Evolutionary conservation across 225 moss, liverwort and hornwort genomes (phyloP).

Genomic region (Climacium dendroides): DNA sequence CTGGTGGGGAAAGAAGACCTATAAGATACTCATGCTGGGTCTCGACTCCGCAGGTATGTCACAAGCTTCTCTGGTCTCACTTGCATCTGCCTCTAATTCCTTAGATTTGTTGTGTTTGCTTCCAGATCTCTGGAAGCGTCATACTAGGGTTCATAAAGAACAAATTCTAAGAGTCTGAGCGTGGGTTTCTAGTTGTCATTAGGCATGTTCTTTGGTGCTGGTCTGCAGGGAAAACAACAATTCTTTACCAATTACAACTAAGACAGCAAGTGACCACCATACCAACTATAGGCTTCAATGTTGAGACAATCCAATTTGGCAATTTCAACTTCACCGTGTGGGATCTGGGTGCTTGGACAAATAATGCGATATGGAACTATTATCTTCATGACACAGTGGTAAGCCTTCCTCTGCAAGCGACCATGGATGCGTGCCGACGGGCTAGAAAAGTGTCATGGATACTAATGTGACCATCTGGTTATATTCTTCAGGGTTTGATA

Average conservation of each 20-base stretch:
- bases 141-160: not conserved
- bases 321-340: not conserved
- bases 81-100: not conserved
- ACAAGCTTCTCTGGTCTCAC: not conserved
- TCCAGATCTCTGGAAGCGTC: not conserved
- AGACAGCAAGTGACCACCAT: not conserved
- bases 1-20: not conserved
- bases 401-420: not conserved
- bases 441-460: not conserved
- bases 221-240: constrained; percentile 14
- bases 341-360: constrained; percentile 18
- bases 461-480: not conserved
- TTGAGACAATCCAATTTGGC: not conserved
- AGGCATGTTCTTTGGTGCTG: not conserved
- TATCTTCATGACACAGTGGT: constrained; percentile 9
- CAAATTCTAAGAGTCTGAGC: not conserved
- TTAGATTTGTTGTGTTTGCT: not conserved
- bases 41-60: not conserved
- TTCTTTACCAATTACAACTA: not conserved
- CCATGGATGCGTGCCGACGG: not conserved
- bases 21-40: constrained; percentile 9
- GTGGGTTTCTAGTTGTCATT: not conserved
- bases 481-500: constrained; percentile 6
- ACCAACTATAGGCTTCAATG: constrained; percentile 3
- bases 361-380: not conserved